Evolutionary conservation across 768 basidiomycete species (phyloP).

Genomic region (Hypholoma fasciculare): DNA sequence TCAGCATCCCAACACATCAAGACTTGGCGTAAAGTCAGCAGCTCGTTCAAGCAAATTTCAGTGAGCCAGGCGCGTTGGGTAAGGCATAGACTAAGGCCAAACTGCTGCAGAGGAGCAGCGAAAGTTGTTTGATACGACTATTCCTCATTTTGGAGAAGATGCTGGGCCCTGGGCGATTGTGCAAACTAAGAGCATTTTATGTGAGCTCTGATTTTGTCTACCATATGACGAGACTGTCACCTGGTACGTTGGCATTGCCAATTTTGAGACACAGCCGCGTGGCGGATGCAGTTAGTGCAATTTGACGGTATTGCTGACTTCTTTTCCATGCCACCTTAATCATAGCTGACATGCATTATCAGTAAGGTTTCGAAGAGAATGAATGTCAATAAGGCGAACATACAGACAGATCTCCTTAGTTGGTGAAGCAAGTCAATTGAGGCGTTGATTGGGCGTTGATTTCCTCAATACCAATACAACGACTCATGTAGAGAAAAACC

Average conservation of each 20-base stretch:
- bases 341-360: background rate
- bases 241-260: background rate
- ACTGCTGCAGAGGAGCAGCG: background rate
- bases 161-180: background rate
- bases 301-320: background rate
- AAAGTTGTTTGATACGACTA: background rate
- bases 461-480: no score
- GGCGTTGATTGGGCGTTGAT: no score
- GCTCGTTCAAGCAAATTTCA: background rate
- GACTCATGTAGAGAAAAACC: no score
- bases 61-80: background rate
- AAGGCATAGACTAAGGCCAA: slow-evolving; percentile 1
- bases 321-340: slow-evolving; percentile 1
- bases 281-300: background rate
- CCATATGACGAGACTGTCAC: background rate
- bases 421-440: no score
- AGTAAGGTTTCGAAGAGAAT: background rate
- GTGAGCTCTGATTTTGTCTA: background rate
- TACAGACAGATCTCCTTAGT: no score
- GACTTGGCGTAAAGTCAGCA: slow-evolving; percentile 1
- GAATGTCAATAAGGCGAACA: background rate
- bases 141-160: background rate
- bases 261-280: slow-evolving; percentile 4
- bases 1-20: slow-evolving; percentile 18
- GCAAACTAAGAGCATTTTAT: background rate